Base-by-base conservation (phyloP, 768 basidiomycete genomes). In the Tylopilus balloui region DNA sequence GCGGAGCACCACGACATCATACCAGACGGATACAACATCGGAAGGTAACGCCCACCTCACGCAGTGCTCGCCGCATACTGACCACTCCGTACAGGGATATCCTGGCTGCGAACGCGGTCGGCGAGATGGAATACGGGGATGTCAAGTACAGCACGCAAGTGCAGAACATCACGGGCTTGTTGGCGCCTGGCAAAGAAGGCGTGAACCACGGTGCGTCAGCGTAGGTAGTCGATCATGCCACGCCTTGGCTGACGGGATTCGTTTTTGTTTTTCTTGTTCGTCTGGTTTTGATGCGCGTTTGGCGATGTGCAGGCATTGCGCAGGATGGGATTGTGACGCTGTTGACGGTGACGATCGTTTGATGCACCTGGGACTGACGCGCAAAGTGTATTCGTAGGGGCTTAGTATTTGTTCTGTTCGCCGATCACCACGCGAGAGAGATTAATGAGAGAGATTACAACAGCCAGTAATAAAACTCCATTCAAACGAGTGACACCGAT, bases 271-370 rank as follows among this genome's bases (percentile, higher is more conserved):
- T 17, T n/a, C n/a, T n/a, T n/a, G n/a, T n/a, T n/a, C n/a, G n/a
- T n/a, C n/a, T n/a, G n/a, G n/a, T n/a, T n/a, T n/a, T n/a, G n/a
- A n/a, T n/a, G n/a, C n/a, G n/a, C n/a, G n/a, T n/a, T 29, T 32
- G 21, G 15, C 14, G 1, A 20, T 28, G 24, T 12, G 29, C 14
- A 81, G 82, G 70, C 24, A 86, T 84, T 45, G 74, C 83, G 3
- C 74, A 74, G 29, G 82, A 84, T 57, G 82, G 83, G 37, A 69
- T 76, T 28, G 75, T 78, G 14, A 73, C 73, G 1, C 57, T 84
- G 19, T 65, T 85, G 46, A 83, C 78, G 2, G 76, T 83, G 17
- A 75, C 67, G 3, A 75, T 78, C 25, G 37, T 66, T 38, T 71
- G 53, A 67, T 2, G 17, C 4, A 5, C 11, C 27, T 3, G 27